Conservation (phyloP, 2,329 filamentous ascomycete species). For the Hymenoscyphus occultus region DNA sequence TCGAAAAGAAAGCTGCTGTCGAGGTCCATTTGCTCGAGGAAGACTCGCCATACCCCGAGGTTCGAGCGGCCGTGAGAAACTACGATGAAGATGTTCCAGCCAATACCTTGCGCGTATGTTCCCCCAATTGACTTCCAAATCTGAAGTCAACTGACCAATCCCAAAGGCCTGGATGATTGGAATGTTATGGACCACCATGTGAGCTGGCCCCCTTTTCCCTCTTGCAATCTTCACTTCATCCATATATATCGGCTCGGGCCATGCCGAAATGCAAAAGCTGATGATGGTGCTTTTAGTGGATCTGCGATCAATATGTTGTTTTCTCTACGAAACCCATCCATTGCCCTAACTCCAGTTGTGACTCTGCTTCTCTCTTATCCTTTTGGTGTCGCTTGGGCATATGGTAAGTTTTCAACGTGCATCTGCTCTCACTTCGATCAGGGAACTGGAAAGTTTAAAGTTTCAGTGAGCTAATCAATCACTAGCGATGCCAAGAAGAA, state of each 20-base stretch:
- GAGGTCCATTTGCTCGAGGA: slow-evolving; percentile 17
- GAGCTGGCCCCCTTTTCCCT: background rate
- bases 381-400: slow-evolving; percentile 16
- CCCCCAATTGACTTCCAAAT: background rate
- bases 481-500: slow-evolving; percentile 16
- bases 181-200: slow-evolving; percentile 33
- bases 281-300: background rate
- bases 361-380: slow-evolving; percentile 13
- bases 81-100: slow-evolving; percentile 62
- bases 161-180: slow-evolving; percentile 57
- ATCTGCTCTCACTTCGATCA: background rate
- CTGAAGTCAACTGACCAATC: background rate
- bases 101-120: slow-evolving; percentile 52
- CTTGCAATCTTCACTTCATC: background rate
- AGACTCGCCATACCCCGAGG: slow-evolving; percentile 24
- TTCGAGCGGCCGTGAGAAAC: slow-evolving; percentile 56
- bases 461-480: background rate
- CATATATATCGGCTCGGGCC: background rate
- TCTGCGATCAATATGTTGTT: slow-evolving; percentile 20
- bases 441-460: background rate
- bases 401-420: background rate
- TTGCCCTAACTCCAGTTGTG: slow-evolving; percentile 20
- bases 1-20: slow-evolving; percentile 16
- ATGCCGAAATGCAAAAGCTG: background rate
- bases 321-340: slow-evolving; percentile 20